Evolutionary conservation across 1,139 yeast species (phyloP).

Genomic region (Suhomyces anneliseae): DNA sequence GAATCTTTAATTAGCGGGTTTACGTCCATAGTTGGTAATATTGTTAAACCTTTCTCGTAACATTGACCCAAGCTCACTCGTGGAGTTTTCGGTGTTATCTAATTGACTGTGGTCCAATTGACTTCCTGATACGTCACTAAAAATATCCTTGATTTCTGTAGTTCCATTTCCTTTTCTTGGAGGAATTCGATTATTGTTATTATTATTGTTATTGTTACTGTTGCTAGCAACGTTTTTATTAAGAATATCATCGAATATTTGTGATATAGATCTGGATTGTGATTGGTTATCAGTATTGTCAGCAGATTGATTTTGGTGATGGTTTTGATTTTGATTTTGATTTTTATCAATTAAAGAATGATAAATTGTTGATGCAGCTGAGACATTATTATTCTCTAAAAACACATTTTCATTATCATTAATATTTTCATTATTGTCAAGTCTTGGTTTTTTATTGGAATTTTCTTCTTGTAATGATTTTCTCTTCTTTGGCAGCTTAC

Average conservation of each 20-base stretch:
- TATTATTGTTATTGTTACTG: conserved; percentile 1
- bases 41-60: conserved; percentile 31
- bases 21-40: conserved; percentile 17
- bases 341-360: conserved; percentile 26
- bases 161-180: background rate
- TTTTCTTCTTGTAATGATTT: background rate
- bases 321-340: conserved; percentile 10
- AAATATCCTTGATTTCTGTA: conserved; percentile 14
- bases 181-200: background rate
- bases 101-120: conserved; percentile 15
- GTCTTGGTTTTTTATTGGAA: background rate
- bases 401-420: conserved; percentile 31
- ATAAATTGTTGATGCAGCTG: conserved; percentile 32
- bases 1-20: background rate
- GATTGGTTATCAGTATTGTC: conserved; percentile 23
- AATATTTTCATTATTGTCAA: background rate
- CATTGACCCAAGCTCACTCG: conserved; percentile 34
- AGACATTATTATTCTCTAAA: conserved; percentile 23
- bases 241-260: conserved; percentile 31
- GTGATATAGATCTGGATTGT: conserved; percentile 30
- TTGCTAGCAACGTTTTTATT: conserved; percentile 6
- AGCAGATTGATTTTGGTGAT: conserved; percentile 12
- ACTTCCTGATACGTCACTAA: conserved; percentile 15
- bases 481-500: conserved; percentile 3
- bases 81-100: conserved; percentile 26